Conservation (phyloP, 2,329 filamentous ascomycete genomes). For the Ophiostoma montium region DNA sequence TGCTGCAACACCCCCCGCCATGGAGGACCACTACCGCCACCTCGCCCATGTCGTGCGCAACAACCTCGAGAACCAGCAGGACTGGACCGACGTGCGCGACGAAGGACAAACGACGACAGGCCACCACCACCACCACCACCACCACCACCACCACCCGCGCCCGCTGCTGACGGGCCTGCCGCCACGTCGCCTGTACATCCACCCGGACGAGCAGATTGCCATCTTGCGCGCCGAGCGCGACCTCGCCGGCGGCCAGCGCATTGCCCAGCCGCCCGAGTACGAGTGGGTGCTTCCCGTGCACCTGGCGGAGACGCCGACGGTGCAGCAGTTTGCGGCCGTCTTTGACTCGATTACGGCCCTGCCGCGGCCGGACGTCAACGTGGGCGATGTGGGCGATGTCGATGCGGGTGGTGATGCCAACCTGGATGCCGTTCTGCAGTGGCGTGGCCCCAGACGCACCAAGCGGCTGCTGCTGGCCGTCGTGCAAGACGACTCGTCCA, state of each 20-base stretch:
- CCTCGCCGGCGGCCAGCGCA: slow-evolving; percentile 28
- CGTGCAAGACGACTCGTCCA: slow-evolving; percentile 65
- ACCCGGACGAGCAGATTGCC: slow-evolving; percentile 70
- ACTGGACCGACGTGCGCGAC: slow-evolving; percentile 52
- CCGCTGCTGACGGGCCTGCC: slow-evolving; percentile 60
- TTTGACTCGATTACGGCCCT: slow-evolving; percentile 48
- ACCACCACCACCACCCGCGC: slow-evolving; percentile 36
- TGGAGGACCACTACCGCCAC: slow-evolving; percentile 14
- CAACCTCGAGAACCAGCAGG: slow-evolving; percentile 63
- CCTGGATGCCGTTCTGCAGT: slow-evolving; percentile 20
- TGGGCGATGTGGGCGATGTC: slow-evolving; percentile 5
- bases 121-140: too few relatives aligned
- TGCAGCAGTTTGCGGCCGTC: slow-evolving; percentile 50
- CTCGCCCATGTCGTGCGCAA: slow-evolving; percentile 49
- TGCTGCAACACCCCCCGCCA: too few relatives aligned
- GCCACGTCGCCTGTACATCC: slow-evolving; percentile 58
- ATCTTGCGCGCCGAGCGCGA: slow-evolving; percentile 47
- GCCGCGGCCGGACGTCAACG: slow-evolving; percentile 22
- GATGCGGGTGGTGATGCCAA: slow-evolving; percentile 12
- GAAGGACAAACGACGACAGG: too few relatives aligned
- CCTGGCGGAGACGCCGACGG: slow-evolving; percentile 57
- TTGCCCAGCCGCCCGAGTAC: slow-evolving; percentile 38
- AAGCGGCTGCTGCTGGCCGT: slow-evolving; percentile 65
- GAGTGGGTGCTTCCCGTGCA: slow-evolving; percentile 71
- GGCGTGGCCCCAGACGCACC: slow-evolving; percentile 31